phyloP scores from a whole-genome alignment of 768 basidiomycete species.

The Leccinellum rugosiceps region DNA sequence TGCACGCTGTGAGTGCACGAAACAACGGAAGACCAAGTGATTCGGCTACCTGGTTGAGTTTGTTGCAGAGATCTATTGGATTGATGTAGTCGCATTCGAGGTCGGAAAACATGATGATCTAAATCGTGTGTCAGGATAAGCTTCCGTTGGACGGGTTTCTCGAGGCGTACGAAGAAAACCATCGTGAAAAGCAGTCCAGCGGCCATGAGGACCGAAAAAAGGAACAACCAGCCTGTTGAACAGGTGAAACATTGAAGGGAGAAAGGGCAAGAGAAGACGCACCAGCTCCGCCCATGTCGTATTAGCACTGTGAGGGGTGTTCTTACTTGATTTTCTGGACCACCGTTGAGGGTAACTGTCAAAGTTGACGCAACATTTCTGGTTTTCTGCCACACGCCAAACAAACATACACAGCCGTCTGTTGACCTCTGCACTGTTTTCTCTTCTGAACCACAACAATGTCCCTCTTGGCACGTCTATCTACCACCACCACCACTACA shows the following conservation, averaged over 20 bases:
- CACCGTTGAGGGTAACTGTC: too few species aligned
- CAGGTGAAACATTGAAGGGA: neutral
- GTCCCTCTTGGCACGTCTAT: constrained; percentile 31
- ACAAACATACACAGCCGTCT: constrained; percentile 21
- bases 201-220: constrained; percentile 93
- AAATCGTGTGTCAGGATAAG: constrained; percentile 1
- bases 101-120: constrained; percentile 99
- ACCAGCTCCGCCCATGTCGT: too few species aligned
- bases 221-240: constrained; percentile 87
- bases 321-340: too few species aligned
- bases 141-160: neutral
- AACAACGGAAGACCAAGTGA: neutral
- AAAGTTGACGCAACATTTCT: neutral
- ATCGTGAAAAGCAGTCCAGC: constrained; percentile 95
- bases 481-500: constrained; percentile 18
- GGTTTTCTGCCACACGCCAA: constrained; percentile 31
- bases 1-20: neutral
- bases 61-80: constrained; percentile 99
- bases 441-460: constrained; percentile 14
- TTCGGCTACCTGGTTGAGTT: constrained; percentile 84
- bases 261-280: too few species aligned
- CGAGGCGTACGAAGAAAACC: constrained; percentile 92
- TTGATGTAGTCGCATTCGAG: constrained; percentile 99
- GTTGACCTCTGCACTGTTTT: constrained; percentile 1
- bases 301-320: too few species aligned